These are phyloP conservation scores for Suillus americanus DNA, from an alignment of 768 basidiomycete species.

Conservation along the genomic window DNA sequence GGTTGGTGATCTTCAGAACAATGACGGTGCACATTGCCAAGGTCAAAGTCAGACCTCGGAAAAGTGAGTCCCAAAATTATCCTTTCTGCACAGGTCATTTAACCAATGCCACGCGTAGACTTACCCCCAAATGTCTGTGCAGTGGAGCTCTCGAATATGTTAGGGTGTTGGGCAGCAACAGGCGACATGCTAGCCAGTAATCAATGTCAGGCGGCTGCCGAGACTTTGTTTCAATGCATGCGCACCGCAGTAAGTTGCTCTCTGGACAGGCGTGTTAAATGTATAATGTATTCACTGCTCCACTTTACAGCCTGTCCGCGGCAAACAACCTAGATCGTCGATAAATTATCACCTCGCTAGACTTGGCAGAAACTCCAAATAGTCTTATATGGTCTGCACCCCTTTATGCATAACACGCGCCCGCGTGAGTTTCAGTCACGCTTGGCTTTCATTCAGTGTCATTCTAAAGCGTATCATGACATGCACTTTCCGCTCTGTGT, in stretches of 20 bases:
- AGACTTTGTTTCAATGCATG: constrained; percentile 79
- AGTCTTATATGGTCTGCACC: constrained; percentile 26
- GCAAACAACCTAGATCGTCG: constrained; percentile 67
- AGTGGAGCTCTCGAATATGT: constrained; percentile 71
- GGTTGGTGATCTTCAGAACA: not conserved
- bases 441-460: not conserved
- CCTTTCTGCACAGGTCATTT: constrained; percentile 8
- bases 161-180: constrained; percentile 83
- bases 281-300: constrained; percentile 5
- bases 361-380: constrained; percentile 73
- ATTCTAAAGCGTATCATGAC: not conserved
- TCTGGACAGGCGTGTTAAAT: not conserved
- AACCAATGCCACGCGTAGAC: constrained; percentile 18
- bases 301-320: constrained; percentile 56
- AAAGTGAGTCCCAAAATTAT: constrained; percentile 46
- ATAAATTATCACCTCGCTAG: constrained; percentile 92
- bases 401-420: not conserved
- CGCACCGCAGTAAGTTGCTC: constrained; percentile 65
- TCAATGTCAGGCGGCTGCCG: constrained; percentile 58
- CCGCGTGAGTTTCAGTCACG: not conserved
- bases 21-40: constrained; percentile 75
- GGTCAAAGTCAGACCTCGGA: constrained; percentile 77
- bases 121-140: constrained; percentile 51
- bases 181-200: constrained; percentile 55
- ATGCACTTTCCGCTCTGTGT: not conserved